phyloP scores from a whole-genome alignment of 148 eudicot genomes.

The Beta vulgaris region DNA sequence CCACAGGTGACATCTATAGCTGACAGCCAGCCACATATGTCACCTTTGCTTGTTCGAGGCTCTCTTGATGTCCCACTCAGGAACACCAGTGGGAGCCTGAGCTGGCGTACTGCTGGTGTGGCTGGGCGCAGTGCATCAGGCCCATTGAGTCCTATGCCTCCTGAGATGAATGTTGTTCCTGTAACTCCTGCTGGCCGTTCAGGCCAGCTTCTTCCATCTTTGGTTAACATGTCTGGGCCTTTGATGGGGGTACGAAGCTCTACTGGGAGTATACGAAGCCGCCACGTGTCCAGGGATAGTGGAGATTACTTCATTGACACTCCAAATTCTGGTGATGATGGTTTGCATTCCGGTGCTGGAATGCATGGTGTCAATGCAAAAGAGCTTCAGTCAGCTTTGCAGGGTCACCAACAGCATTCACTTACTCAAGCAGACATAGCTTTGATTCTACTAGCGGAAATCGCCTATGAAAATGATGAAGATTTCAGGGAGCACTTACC shows the following conservation, averaged over 20 bases:
- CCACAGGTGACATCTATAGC: constrained; percentile 61
- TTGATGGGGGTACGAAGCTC: constrained; percentile 94
- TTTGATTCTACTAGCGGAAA: constrained; percentile 90
- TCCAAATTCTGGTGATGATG: constrained; percentile 95
- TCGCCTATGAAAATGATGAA: constrained; percentile 97
- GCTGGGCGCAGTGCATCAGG: constrained; percentile 97
- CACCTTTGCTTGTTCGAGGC: constrained; percentile 95
- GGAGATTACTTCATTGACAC: constrained; percentile 97
- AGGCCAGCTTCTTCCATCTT: constrained; percentile 88
- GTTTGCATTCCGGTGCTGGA: constrained; percentile 56
- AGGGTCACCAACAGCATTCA: constrained; percentile 97
- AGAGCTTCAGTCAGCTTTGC: constrained; percentile 96
- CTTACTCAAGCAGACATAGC: constrained; percentile 98
- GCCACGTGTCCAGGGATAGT: constrained; percentile 96
- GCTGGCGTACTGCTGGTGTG: constrained; percentile 90
- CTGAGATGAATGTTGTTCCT: constrained; percentile 82
- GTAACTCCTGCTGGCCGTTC: constrained; percentile 83
- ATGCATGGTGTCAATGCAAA: constrained; percentile 78
- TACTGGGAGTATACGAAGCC: constrained; percentile 91
- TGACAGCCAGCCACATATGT: constrained; percentile 96
- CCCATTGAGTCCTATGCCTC: constrained; percentile 90
- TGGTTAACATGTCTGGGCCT: constrained; percentile 99
- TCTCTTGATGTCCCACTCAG: constrained; percentile 91
- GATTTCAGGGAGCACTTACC: constrained; percentile 97
- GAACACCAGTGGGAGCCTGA: constrained; percentile 84